Evolutionary conservation across 768 basidiomycete genomes (phyloP).

Genomic region (Auricularia sp.): DNA sequence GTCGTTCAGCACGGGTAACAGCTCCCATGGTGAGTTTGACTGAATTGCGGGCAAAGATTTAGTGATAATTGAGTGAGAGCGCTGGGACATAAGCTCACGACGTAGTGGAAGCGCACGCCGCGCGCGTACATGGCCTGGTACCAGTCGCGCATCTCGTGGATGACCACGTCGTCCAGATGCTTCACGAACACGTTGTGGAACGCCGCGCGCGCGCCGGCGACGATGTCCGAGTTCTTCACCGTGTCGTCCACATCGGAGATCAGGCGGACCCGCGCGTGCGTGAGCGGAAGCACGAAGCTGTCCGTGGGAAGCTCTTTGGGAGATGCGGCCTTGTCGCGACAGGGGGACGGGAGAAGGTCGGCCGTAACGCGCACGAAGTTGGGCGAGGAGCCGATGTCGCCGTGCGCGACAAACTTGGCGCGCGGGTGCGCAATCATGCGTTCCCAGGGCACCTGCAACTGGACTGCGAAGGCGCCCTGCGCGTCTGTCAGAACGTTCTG

Average conservation of each 20-base stretch:
- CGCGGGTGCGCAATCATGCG: constrained; percentile 50
- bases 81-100: constrained; percentile 43
- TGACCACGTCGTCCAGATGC: constrained; percentile 64
- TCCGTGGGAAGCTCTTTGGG: constrained; percentile 7
- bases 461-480: constrained; percentile 66
- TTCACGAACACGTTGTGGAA: constrained; percentile 91
- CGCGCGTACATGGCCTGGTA: constrained; percentile 54
- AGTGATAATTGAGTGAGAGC: background rate
- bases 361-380: constrained; percentile 2
- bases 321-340: background rate
- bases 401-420: constrained; percentile 46
- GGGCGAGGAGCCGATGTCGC: constrained; percentile 20
- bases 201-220: constrained; percentile 66
- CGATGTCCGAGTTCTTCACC: constrained; percentile 68
- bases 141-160: constrained; percentile 81
- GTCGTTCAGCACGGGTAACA: constrained; percentile 66
- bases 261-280: constrained; percentile 58
- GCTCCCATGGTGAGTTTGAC: constrained; percentile 85
- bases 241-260: constrained; percentile 96
- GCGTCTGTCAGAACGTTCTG: constrained; percentile 45
- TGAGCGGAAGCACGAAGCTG: constrained; percentile 30
- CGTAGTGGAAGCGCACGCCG: constrained; percentile 84
- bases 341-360: constrained; percentile 7
- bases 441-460: constrained; percentile 59
- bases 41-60: constrained; percentile 15